Percentiles rank a stretch among this genome's conserved stretches.
Evolutionary conservation across 495 filamentous ascomycete species (phyloP).

Genomic region (Daldinia childiae): DNA sequence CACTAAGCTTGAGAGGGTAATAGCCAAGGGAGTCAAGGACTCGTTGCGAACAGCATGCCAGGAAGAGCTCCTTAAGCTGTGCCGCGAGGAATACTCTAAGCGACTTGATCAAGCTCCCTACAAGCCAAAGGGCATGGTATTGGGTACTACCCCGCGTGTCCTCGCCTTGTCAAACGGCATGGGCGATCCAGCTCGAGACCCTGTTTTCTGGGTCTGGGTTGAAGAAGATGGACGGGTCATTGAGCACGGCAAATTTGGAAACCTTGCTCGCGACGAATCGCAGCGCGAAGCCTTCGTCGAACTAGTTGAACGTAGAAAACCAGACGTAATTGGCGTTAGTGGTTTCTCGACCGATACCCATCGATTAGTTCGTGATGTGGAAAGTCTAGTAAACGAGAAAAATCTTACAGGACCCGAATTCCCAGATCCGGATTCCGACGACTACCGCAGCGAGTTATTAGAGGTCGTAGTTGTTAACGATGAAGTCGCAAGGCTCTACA

Average conservation of each 20-base stretch:
- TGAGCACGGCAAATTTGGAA: slow-evolving; percentile 85
- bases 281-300: slow-evolving; percentile 74
- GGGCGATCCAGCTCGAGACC: slow-evolving; percentile 76
- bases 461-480: slow-evolving; percentile 95
- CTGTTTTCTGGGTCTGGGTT: slow-evolving; percentile 89
- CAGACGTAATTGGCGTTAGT: slow-evolving; percentile 89
- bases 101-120: slow-evolving; percentile 94
- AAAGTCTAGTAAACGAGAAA: slow-evolving; percentile 76
- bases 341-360: slow-evolving; percentile 92
- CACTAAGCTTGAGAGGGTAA: slow-evolving; percentile 79
- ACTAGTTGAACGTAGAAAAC: slow-evolving; percentile 75
- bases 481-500: slow-evolving; percentile 92
- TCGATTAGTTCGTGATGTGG: slow-evolving; percentile 79
- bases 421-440: slow-evolving; percentile 67
- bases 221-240: slow-evolving; percentile 91
- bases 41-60: slow-evolving; percentile 91
- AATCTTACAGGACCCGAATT: slow-evolving; percentile 78
- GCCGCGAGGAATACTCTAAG: slow-evolving; percentile 84
- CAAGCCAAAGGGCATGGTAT: slow-evolving; percentile 91
- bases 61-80: slow-evolving; percentile 81
- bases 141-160: slow-evolving; percentile 88
- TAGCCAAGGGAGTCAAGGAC: slow-evolving; percentile 92
- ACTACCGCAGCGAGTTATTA: slow-evolving; percentile 75
- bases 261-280: slow-evolving; percentile 76
- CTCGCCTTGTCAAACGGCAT: slow-evolving; percentile 85